Conservation (phyloP, 2,329 filamentous ascomycete species). For the Verticillium isaacii region DNA sequence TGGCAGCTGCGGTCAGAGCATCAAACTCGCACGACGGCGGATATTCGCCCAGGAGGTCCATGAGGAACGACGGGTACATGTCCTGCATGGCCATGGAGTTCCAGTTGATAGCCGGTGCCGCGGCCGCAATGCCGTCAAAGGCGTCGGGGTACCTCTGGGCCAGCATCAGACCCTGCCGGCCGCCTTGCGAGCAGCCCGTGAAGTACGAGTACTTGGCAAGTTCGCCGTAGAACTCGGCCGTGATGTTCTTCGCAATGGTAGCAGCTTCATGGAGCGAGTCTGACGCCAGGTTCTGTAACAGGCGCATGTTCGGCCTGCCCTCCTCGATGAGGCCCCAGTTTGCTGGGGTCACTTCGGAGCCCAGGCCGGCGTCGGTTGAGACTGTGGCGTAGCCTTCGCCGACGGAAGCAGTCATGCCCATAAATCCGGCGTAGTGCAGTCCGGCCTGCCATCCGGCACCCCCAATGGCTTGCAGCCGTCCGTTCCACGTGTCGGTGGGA, state of each 20-base stretch:
- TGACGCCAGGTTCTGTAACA: constrained; percentile 26
- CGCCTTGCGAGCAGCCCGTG: constrained; percentile 54
- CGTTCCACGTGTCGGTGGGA: constrained; percentile 10
- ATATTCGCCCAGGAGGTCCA: constrained; percentile 4
- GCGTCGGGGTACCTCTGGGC: constrained; percentile 49
- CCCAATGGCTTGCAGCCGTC: constrained; percentile 10
- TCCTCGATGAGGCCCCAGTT: constrained; percentile 10
- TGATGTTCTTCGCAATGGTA: constrained; percentile 41
- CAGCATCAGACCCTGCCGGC: constrained; percentile 51
- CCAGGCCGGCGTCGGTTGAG: constrained; percentile 13
- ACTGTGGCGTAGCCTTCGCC: constrained; percentile 12
- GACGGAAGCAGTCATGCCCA: constrained; percentile 11
- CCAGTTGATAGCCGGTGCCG: constrained; percentile 36
- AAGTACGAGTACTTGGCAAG: constrained; percentile 42
- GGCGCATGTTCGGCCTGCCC: constrained; percentile 19
- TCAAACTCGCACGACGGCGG: constrained; percentile 17
- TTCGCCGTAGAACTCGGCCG: constrained; percentile 39
- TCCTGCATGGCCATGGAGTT: constrained; percentile 1
- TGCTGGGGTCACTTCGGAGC: neutral
- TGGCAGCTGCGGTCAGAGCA: constrained; percentile 27
- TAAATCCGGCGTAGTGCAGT: neutral
- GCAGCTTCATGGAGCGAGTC: constrained; percentile 39
- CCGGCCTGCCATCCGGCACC: constrained; percentile 8
- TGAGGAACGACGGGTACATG: neutral
- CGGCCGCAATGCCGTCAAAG: constrained; percentile 53